Percentiles rank a stretch among this genome's conserved stretches.
Evolutionary conservation across 768 basidiomycete genomes (phyloP).

Genomic region (Ramaria rubella): DNA sequence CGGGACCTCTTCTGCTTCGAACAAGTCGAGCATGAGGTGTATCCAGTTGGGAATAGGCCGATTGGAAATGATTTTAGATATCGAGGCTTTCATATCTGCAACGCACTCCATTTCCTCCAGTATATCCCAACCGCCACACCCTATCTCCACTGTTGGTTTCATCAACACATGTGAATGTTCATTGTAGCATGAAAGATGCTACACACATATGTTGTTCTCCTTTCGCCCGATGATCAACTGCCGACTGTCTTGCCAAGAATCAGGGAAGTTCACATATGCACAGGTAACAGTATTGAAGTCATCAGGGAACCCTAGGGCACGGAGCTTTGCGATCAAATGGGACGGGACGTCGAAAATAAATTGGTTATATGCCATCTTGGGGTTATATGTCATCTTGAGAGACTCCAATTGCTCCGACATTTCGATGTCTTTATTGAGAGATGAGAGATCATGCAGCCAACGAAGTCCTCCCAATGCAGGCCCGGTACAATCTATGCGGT

Average conservation of each 20-base stretch:
- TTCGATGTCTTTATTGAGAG: background rate
- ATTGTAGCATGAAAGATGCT: background rate
- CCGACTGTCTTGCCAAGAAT: background rate
- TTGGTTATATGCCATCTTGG: conserved; percentile 5
- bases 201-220: background rate
- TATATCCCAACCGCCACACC: background rate
- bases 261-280: background rate
- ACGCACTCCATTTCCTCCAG: background rate
- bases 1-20: conserved; percentile 9
- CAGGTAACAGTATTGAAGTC: background rate
- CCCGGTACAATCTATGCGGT: conserved; percentile 7
- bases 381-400: conserved; percentile 2
- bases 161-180: no score
- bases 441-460: background rate
- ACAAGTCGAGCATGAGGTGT: conserved; percentile 11
- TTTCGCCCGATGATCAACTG: background rate
- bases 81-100: background rate
- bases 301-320: background rate
- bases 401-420: background rate
- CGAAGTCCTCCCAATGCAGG: conserved; percentile 1
- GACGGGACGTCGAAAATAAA: conserved; percentile 5
- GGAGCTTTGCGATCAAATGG: background rate
- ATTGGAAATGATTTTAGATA: background rate
- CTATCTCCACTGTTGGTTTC: no score
- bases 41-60: conserved; percentile 15